Evolutionary conservation across 1,284 basidiomycete genomes (phyloP), one percentile per base, ranked within the genome.

Genomic region (Apiotrichum montevideense): DNA sequence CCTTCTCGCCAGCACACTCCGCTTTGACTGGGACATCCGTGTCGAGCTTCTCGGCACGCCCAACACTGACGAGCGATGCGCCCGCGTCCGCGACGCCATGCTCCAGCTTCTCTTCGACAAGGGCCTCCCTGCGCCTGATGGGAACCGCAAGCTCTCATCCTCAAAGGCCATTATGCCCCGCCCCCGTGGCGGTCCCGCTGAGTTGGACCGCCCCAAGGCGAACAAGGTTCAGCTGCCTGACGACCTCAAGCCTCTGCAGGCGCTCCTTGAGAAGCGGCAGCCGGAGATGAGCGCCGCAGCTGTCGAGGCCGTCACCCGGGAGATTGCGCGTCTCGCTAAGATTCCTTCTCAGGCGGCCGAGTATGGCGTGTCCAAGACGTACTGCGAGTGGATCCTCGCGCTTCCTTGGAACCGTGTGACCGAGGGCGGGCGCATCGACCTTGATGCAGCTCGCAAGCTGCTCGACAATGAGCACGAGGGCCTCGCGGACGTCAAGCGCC

Each of bases 401-500:
- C 55, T 75, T 13, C 73, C 73, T 0, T 75, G 72, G 70, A 66
- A 66, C 42, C 68, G 59, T 32, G 69, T 73, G 6, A 67, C 56
- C 39, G 67, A 67, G 53, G 64, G 59, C 34, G 54, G 62, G 35
- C 59, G 64, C 5, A 51, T 75, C 6, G 63, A 70, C 62, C 61
- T 75, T 34, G 64, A 66, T 8, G 53, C 59, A 7, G 69, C 70
- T 11, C 63, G 68, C 42, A 59, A 55, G 48, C 63, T 58, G 42
- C 58, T 75, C 43, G 73, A 75, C 35, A 66, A 64, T 15, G 73
- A 72, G 42, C 73, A 75, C 58, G 73, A 73, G 61, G 73, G 73
- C 11, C 54, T 75, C 32, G 61, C 68, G 15, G 69, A 66, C n/a
- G 72, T 75, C 50, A 75, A 75, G 65, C 60, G 68, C 48, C 61